Conservation (phyloP, 2,329 filamentous ascomycete species). For the Hortaea sp. region DNA sequence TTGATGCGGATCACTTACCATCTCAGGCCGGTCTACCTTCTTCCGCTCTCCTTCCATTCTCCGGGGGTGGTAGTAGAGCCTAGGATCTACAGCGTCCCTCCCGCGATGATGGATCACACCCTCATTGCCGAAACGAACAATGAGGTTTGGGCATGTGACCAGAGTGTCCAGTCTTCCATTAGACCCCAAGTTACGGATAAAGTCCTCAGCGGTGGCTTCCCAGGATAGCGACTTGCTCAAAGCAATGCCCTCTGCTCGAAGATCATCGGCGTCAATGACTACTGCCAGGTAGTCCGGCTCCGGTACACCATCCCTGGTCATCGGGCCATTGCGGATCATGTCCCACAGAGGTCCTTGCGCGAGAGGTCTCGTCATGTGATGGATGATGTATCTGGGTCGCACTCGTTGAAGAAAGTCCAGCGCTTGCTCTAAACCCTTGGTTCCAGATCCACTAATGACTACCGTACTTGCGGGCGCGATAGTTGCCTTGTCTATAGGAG, state of each 20-base stretch:
- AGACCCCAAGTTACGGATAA: conserved; percentile 24
- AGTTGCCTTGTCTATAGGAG: conserved; percentile 12
- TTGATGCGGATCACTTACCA: conserved; percentile 1
- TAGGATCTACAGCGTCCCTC: conserved; percentile 24
- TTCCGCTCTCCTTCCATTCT: conserved; percentile 13
- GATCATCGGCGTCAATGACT: conserved; percentile 25
- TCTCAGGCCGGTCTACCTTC: neutral
- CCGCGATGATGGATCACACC: conserved; percentile 25
- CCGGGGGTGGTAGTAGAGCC: conserved; percentile 22
- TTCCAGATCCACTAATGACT: conserved; percentile 23
- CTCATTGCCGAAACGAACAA: conserved; percentile 25
- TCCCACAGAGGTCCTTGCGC: conserved; percentile 24
- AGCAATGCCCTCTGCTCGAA: conserved; percentile 24
- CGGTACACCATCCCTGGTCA: conserved; percentile 19
- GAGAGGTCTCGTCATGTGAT: conserved; percentile 25
- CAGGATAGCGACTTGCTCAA: conserved; percentile 24
- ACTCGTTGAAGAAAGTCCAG: conserved; percentile 23
- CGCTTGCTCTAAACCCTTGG: conserved; percentile 23
- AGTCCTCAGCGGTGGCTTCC: conserved; percentile 25
- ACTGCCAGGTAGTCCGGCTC: conserved; percentile 24
- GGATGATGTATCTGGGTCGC: conserved; percentile 21
- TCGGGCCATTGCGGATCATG: conserved; percentile 23
- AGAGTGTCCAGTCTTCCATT: conserved; percentile 25
- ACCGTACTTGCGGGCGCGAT: conserved; percentile 16
- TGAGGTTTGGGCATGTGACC: conserved; percentile 25